phyloP scores from a whole-genome alignment of 345 rosid genomes.

The Kernera saxatilis region DNA sequence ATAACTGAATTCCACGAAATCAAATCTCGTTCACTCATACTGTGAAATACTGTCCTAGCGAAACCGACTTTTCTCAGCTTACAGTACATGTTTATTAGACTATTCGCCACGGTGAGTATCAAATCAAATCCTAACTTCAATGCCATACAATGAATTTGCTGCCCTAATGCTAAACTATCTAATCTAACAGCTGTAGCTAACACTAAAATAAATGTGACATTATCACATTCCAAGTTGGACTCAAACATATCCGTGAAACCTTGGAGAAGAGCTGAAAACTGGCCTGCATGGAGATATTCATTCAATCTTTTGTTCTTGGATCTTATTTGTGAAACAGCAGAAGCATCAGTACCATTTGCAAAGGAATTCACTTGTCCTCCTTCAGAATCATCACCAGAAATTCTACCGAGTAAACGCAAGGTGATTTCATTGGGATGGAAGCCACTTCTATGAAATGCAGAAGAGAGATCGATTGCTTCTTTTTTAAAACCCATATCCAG shows the following conservation, averaged over 20 bases:
- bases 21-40: constrained; percentile 48
- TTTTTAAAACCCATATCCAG: constrained; percentile 33
- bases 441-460: constrained; percentile 37
- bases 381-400: constrained; percentile 31
- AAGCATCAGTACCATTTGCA: constrained; percentile 7
- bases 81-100: constrained; percentile 51
- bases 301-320: constrained; percentile 42
- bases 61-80: constrained; percentile 33
- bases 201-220: constrained; percentile 42
- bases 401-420: constrained; percentile 26
- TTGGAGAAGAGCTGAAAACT: constrained; percentile 30
- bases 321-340: constrained; percentile 24
- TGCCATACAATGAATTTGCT: constrained; percentile 44
- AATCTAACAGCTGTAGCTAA: constrained; percentile 40
- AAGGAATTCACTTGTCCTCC: constrained; percentile 19
- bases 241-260: constrained; percentile 43
- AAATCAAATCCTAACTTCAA: constrained; percentile 44
- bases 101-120: constrained; percentile 41
- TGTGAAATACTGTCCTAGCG: constrained; percentile 32
- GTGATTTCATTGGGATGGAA: constrained; percentile 37
- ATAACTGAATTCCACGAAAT: constrained; percentile 65
- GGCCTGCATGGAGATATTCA: constrained; percentile 30
- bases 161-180: constrained; percentile 33
- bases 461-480: constrained; percentile 34
- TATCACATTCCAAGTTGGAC: constrained; percentile 39